A percentile compares a stretch with the other conserved stretches of the same genome.
Conservation (phyloP, 2,329 filamentous ascomycete species). For the Colletotrichum orbiculare region DNA sequence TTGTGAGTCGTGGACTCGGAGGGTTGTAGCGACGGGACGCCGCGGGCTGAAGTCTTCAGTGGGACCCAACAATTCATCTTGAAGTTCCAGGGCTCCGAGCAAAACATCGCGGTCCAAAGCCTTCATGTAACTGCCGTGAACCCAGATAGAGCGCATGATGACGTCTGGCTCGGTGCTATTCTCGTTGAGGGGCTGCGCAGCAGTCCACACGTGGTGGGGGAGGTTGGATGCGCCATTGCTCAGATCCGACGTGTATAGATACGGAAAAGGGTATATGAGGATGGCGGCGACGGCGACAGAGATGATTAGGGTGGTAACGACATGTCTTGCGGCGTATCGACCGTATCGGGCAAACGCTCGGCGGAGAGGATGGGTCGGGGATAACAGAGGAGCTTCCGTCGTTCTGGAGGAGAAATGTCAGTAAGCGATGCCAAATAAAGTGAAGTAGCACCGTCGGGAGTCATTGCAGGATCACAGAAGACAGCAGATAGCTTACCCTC, state of each 20-base stretch:
- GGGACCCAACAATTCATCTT: constrained; percentile 74
- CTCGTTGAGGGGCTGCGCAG: constrained; percentile 71
- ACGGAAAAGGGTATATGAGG: constrained; percentile 79
- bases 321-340: constrained; percentile 76
- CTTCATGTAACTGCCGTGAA: constrained; percentile 84
- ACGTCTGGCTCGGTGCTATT: constrained; percentile 70
- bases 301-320: constrained; percentile 77
- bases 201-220: constrained; percentile 85
- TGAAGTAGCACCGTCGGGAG: background rate
- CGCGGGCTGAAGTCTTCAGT: constrained; percentile 66
- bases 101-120: constrained; percentile 76
- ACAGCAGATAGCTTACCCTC: constrained; percentile 67
- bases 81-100: constrained; percentile 73
- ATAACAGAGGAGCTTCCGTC: constrained; percentile 76
- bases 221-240: constrained; percentile 77
- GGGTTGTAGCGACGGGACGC: constrained; percentile 37
- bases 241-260: constrained; percentile 78
- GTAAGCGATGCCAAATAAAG: constrained; percentile 21
- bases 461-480: background rate
- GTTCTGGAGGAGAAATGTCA: constrained; percentile 62
- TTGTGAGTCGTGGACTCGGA: constrained; percentile 43
- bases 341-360: constrained; percentile 75
- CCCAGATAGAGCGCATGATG: constrained; percentile 85
- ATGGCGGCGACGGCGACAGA: constrained; percentile 78
- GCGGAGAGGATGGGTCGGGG: constrained; percentile 73